Evolutionary conservation across 192 early-diverging fungal genomes (phyloP), one percentile per base, ranked within the genome.

Genomic region (Coemansia guatemalensis): DNA sequence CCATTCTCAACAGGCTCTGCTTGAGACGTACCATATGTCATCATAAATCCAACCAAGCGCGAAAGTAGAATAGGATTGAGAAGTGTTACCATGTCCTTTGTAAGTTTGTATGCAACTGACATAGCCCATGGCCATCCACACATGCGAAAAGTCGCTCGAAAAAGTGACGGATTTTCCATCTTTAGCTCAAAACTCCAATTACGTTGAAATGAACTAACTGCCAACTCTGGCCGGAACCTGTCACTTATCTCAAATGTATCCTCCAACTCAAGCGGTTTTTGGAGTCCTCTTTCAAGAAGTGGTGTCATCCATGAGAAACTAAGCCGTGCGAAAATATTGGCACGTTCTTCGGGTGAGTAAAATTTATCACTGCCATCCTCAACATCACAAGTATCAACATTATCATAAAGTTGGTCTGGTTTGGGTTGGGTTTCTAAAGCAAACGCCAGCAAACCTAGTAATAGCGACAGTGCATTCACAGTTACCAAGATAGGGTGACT

Each of bases 281-380:
- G 62, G 55, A 85, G 86, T 8, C 93, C 94, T 20, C 88, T 74
- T 47, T 84, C 84, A 87, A 97, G 88, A 32, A 96, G 67, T 5
- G 86, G 83, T 53, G 89, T 85, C 85, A 97, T 90, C 95, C 95
- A 97, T 32, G 87, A 80, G 69, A 97, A 96, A 6, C 88, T 87
- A 2, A 93, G 64, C 18, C 84, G 84, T 17, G 88, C 89, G 61
- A 94, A 93, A 44, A 97, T 87, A 64, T 92, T 90, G 41, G 93
- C 88, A 20, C 74, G 79, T 5, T 85, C 86, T 62, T 94, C 95
- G 1, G 94, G 95, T 49, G 83, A 84, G 18, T 23, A 27, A 9
- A 20, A 2, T 11, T 20, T 18, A 14, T 35, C 24, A 32, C 22
- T 33, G 27, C 27, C 14, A 35, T 14, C 33, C 44, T 25, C 55